phyloP scores from a whole-genome alignment of 1,139 yeast genomes.

The Suhomyces maxii region DNA sequence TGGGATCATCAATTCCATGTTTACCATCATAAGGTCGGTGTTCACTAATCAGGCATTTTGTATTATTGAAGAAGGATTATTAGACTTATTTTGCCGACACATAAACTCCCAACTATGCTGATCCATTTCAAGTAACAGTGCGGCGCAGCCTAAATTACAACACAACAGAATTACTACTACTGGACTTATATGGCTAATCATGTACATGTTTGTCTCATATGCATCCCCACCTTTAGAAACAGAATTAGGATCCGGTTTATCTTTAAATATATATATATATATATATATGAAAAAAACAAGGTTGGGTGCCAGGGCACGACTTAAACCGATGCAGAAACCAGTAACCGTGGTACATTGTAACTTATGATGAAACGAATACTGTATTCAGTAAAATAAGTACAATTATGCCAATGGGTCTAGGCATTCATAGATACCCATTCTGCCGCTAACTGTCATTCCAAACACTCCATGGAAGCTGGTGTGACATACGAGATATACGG shows the following conservation, averaged over 20 bases:
- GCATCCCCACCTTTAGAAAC: not conserved
- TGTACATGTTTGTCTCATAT: not conserved
- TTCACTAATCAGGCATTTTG: too few species aligned
- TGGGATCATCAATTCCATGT: too few species aligned
- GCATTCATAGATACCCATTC: too few species aligned
- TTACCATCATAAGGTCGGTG: too few species aligned
- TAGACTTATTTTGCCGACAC: too few species aligned
- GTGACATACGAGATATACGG: not conserved
- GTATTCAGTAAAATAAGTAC: not conserved
- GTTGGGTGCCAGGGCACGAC: not conserved
- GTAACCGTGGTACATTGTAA: not conserved
- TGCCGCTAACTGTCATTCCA: too few species aligned
- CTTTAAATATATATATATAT: not conserved
- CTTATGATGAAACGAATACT: not conserved
- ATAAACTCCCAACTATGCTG: not conserved
- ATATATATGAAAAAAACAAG: not conserved
- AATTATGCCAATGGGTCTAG: too few species aligned
- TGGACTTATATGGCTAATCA: not conserved
- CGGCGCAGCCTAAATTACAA: not conserved
- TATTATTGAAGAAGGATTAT: too few species aligned
- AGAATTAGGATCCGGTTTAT: not conserved
- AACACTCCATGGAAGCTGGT: not conserved
- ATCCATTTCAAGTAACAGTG: not conserved
- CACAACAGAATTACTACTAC: not conserved
- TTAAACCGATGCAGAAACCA: not conserved